These are phyloP conservation scores for Parastagonospora avenae DNA, from an alignment of 2,329 filamentous ascomycete species.

Conservation along the genomic window DNA sequence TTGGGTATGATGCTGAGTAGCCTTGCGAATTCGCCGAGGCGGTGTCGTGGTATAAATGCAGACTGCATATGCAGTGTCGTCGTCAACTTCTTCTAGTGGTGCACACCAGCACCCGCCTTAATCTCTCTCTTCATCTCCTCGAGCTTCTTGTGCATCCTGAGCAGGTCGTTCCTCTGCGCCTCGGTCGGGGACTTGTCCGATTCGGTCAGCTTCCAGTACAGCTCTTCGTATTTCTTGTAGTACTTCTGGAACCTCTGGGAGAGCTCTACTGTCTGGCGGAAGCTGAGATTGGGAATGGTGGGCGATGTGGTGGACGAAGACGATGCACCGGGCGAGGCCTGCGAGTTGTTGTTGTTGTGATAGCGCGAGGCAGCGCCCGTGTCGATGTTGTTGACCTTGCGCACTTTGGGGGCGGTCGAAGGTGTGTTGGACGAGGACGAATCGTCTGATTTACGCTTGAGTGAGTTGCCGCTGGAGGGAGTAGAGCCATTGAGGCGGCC, in stretches of 20 bases:
- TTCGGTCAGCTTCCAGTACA: slow-evolving; percentile 57
- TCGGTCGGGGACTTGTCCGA: slow-evolving; percentile 50
- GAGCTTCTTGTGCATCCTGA: slow-evolving; percentile 59
- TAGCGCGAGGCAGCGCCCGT: slow-evolving; percentile 44
- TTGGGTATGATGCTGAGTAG: slow-evolving; percentile 20
- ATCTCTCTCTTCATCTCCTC: slow-evolving; percentile 65
- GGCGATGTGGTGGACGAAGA: slow-evolving; percentile 43
- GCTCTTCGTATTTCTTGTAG: slow-evolving; percentile 62
- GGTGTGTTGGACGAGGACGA: slow-evolving; percentile 39
- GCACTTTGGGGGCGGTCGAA: slow-evolving; percentile 32
- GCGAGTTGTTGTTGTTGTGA: slow-evolving; percentile 37
- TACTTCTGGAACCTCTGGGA: slow-evolving; percentile 61
- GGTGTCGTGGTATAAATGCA: slow-evolving; percentile 27
- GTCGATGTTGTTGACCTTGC: slow-evolving; percentile 43
- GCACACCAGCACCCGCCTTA: slow-evolving; percentile 41
- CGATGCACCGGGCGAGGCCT: slow-evolving; percentile 41
- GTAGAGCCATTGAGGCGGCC: slow-evolving; percentile 36
- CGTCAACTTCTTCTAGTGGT: slow-evolving; percentile 21
- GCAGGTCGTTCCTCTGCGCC: slow-evolving; percentile 58
- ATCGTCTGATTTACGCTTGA: slow-evolving; percentile 55
- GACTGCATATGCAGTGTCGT: slow-evolving; percentile 7
- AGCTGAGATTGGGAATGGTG: slow-evolving; percentile 44
- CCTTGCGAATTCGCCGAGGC: slow-evolving; percentile 10
- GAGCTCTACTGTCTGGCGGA: slow-evolving; percentile 52
- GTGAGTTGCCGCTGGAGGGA: slow-evolving; percentile 34